Base-by-base conservation (phyloP, 768 basidiomycete species). In the Myochromella boudieri region DNA sequence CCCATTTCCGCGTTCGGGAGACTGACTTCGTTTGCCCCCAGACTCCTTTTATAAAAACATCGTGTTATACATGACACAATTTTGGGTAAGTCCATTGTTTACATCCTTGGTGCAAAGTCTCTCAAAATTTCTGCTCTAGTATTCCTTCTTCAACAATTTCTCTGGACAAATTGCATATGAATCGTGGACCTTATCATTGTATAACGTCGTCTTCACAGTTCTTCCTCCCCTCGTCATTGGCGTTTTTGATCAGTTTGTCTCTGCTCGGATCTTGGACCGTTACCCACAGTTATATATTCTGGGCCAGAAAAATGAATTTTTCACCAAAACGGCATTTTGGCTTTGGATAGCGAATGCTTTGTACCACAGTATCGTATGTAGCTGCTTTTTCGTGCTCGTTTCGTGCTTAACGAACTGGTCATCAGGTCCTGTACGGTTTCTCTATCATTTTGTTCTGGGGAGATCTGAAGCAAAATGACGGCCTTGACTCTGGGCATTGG, bases 31-130 rank as follows among this genome's bases (percentile, higher is more conserved):
- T 25, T 59, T 2, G 10, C 15, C 28, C 20, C 38, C 29, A 97
- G 94, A 91, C 68, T 97, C 94, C 1, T 97, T 99, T 72, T 99
- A 98, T 77, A 99, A 99, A 66, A 99, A 99, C 66, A 97, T 98
- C 52, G 87, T 87, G 24, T 76, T 99, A 12, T 98, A 98, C 66
- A 92, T 99, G 91, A 97, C 94, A 18, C 91, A 95, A 52, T 98
- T 98, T 66, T 98, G 95, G 94, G 95, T 94, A 66, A 42, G 63
- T 62, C 28, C n/a, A 3, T 48, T 26, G 10, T 32, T 41, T 37
- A 18, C n/a, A n/a, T 14, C 31, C 10, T 43, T 15, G 17, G 18
- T 31, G 9, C 9, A 42, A 18, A 14, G 6, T 31, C n/a, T 46
- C 24, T 36, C 45, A 9, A 41, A 40, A n/a, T 37, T 42, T 15